Evolutionary conservation across 176 grass and related monocot species (phyloP), one percentile per base, ranked within the genome.

Genomic region (Oryza nivara): DNA sequence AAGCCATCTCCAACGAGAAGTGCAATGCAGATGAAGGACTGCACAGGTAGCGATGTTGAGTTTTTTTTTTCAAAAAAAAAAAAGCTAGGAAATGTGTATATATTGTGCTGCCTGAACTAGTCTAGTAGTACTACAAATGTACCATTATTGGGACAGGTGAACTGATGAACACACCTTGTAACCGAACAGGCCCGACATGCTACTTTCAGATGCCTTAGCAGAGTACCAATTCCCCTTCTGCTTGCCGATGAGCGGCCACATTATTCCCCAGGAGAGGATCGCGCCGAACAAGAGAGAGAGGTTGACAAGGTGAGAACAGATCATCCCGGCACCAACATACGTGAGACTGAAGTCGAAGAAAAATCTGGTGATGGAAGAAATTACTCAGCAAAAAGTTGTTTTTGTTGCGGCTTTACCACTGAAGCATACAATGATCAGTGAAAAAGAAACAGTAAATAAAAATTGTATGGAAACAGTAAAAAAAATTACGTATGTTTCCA

Each of bases 271-370:
- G 1, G 96, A 99, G 68, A 99, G 86, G n/a, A 99, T 48, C 11
- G 96, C 96, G 44, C 96, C 93, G 0, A 99, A 67, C 28, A 99
- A 88, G 30, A 96, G 79, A 1, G 96, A 99, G 5, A 99, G 79
- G 81, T 99, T 99, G 67, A 99, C 96, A 17, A 99, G 81, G 91
- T 99, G 91, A 12, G 96, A 91, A 73, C 93, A 94, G 60, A 99
- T 99, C 96, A 99, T 99, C 65, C 96, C 96, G 19, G 96, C 93
- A 43, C 96, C 96, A 65, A 99, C 96, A 67, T 99, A 99, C 4
- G 90, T 94, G n/a, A 94, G 81, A 30, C 96, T 96, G 78, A 96
- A 99, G 85, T 99, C 96, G 84, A 99, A 99, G 91, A 94, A 99
- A 70, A 99, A 99, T 65, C 96, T 97, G 86, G 14, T 19, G 22